Percentiles rank a stretch among this genome's conserved stretches.
These are phyloP conservation scores for Sicyos baderoa DNA, from an alignment of 306 rosid species.

Conservation along the genomic window DNA sequence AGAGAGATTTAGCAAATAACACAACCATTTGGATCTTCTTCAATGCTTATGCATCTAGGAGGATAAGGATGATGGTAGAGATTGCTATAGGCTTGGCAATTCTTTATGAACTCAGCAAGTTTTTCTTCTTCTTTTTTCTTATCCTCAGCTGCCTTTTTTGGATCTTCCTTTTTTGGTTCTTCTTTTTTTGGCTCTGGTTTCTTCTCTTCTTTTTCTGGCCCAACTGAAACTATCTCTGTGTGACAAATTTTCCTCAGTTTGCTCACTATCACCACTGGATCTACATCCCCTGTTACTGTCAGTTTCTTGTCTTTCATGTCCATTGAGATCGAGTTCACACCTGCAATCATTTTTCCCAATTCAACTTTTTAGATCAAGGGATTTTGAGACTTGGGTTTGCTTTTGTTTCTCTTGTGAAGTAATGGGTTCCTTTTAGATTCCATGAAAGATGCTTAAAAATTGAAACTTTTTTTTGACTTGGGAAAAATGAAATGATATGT, in stretches of 20 bases:
- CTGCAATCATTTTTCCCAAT: neutral
- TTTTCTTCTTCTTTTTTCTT: neutral
- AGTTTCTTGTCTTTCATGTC: conserved; percentile 17
- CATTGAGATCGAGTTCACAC: conserved; percentile 16
- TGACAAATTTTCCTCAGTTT: conserved; percentile 11
- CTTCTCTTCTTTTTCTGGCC: conserved; percentile 18
- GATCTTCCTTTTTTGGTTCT: conserved; percentile 4
- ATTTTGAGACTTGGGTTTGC: neutral
- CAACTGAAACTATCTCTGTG: conserved; percentile 9
- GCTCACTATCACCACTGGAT: neutral
- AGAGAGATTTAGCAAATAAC: conserved; percentile 8
- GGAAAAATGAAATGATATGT: too few species aligned
- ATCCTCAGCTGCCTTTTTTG: conserved; percentile 7
- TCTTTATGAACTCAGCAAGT: neutral
- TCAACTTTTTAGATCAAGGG: neutral
- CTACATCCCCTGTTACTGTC: conserved; percentile 16
- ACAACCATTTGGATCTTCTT: conserved; percentile 19
- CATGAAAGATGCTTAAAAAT: too few species aligned
- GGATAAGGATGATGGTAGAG: neutral
- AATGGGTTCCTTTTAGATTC: neutral
- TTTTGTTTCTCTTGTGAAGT: neutral
- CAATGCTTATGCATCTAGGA: conserved; percentile 2
- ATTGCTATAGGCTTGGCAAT: neutral
- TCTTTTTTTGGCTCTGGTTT: conserved; percentile 15
- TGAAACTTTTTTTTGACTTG: too few species aligned